Percentiles rank a stretch among this genome's conserved stretches.
phyloP scores from a whole-genome alignment of 306 rosid species.

The Lupinus albus region DNA sequence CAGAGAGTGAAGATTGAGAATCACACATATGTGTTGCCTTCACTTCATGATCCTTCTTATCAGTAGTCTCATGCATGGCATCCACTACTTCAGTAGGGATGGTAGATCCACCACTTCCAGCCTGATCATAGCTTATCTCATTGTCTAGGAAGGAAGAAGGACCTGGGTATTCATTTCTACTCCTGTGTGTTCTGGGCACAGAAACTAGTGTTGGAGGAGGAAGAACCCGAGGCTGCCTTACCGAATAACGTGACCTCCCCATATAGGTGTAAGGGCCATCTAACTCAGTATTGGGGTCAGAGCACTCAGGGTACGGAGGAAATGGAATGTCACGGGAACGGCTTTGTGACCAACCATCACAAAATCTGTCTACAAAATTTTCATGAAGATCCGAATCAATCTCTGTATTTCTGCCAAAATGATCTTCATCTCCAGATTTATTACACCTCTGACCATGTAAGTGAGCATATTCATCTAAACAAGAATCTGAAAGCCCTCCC shows the following conservation, averaged over 20 bases:
- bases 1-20: slow-evolving; percentile 95
- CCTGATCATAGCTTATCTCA: slow-evolving; percentile 60
- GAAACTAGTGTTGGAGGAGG: slow-evolving; percentile 83
- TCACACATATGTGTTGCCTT: slow-evolving; percentile 70
- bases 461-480: slow-evolving; percentile 60
- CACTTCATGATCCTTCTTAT: slow-evolving; percentile 52
- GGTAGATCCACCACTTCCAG: slow-evolving; percentile 52
- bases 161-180: slow-evolving; percentile 56
- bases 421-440: slow-evolving; percentile 67
- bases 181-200: slow-evolving; percentile 59
- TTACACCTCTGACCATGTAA: slow-evolving; percentile 72
- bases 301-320: slow-evolving; percentile 64
- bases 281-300: slow-evolving; percentile 64
- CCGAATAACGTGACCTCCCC: slow-evolving; percentile 77
- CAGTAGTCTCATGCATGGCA: slow-evolving; percentile 52
- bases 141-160: slow-evolving; percentile 63
- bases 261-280: slow-evolving; percentile 63
- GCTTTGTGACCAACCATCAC: slow-evolving; percentile 74
- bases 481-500: slow-evolving; percentile 63
- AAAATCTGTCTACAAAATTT: slow-evolving; percentile 64
- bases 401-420: slow-evolving; percentile 61
- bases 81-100: slow-evolving; percentile 57
- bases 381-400: slow-evolving; percentile 72
- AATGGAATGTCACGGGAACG: slow-evolving; percentile 59
- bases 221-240: slow-evolving; percentile 92